Conservation (phyloP, 768 basidiomycete genomes). For the Myochromella boudieri region DNA sequence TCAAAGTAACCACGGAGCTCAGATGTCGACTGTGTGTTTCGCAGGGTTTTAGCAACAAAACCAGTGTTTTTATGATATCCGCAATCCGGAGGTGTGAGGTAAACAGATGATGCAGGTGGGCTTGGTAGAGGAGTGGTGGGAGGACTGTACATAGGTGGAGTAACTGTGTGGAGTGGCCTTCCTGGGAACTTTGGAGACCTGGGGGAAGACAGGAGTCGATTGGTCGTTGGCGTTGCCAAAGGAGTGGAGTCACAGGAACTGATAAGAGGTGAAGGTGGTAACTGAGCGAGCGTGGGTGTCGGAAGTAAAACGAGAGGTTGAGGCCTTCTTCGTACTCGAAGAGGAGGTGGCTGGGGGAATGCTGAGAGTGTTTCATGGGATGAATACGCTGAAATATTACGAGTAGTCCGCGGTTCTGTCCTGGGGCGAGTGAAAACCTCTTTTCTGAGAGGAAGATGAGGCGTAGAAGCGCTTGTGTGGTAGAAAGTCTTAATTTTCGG, state of each 20-base stretch:
- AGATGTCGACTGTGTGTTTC: slow-evolving; percentile 23
- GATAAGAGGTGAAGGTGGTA: slow-evolving; percentile 30
- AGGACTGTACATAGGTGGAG: slow-evolving; percentile 32
- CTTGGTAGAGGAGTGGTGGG: slow-evolving; percentile 38
- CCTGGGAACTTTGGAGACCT: slow-evolving; percentile 16
- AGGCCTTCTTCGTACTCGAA: slow-evolving; percentile 34
- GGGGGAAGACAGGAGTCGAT: slow-evolving; percentile 17
- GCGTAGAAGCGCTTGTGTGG: slow-evolving; percentile 22
- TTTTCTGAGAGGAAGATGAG: slow-evolving; percentile 22
- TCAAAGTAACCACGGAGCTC: slow-evolving; percentile 13
- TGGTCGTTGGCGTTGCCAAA: slow-evolving; percentile 40
- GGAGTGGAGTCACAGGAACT: slow-evolving; percentile 43
- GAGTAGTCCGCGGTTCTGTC: slow-evolving; percentile 10
- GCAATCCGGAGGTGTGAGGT: slow-evolving; percentile 8
- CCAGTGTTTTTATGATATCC: not conserved
- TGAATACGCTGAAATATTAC: slow-evolving; percentile 4
- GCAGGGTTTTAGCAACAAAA: slow-evolving; percentile 11
- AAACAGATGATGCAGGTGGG: slow-evolving; percentile 22
- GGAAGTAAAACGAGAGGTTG: slow-evolving; percentile 38
- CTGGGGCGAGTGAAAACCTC: slow-evolving; percentile 2
- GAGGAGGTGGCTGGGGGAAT: slow-evolving; percentile 40
- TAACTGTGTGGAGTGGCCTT: slow-evolving; percentile 24
- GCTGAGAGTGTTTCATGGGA: slow-evolving; percentile 25
- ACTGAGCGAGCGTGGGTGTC: slow-evolving; percentile 24
- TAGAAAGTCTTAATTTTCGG: slow-evolving; percentile 19